Evolutionary conservation across 306 rosid species (phyloP), one percentile per base, ranked within the genome.

Genomic region (Pyrus pyrifolia): DNA sequence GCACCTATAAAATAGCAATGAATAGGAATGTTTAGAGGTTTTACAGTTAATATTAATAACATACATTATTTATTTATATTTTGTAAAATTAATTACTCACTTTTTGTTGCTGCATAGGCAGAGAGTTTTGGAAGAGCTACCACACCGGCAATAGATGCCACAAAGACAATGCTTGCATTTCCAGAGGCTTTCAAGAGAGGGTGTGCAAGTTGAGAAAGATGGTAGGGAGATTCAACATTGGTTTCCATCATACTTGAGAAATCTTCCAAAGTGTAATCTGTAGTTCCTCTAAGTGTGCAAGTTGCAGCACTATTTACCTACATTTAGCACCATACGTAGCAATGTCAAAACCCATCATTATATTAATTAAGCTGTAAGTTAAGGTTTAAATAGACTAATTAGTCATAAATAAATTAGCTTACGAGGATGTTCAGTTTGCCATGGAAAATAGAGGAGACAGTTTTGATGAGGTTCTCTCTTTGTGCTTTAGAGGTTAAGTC

Each of bases 31-130:
- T 51, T 51, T 51, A 17, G 55, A 11, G 31, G 60, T 55, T 2
- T 55, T 55, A 9, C 25, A 7, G 23, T 51, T 51, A 51, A 51
- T 42, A 42, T 51, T 51, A 51, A 51, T 9, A 42, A 42, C 45
- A 51, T 51, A 51, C 21, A 15, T 42, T 42, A 10, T 51, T 42
- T 42, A 10, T 51, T 6, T 5, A 51, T 51, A n/a, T 58, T 57
- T 58, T 58, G 30, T 22, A 22, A 77, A 67, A 60, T 22, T 4
- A 46, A 70, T n/a, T 40, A 57, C 46, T 68, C 4, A 81, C 97
- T 93, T 87, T 88, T 93, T 31, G 93, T 81, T 35, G 92, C 89
- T 17, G 83, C 85, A 81, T 89, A 87, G 44, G 80, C 63, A 25
- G 91, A 82, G 10, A 42, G 6, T 25, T 19, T 8, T 21, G 95